Evolutionary conservation across 495 filamentous ascomycete species (phyloP), one percentile per base, ranked within the genome.

Genomic region (Cercophora samala): DNA sequence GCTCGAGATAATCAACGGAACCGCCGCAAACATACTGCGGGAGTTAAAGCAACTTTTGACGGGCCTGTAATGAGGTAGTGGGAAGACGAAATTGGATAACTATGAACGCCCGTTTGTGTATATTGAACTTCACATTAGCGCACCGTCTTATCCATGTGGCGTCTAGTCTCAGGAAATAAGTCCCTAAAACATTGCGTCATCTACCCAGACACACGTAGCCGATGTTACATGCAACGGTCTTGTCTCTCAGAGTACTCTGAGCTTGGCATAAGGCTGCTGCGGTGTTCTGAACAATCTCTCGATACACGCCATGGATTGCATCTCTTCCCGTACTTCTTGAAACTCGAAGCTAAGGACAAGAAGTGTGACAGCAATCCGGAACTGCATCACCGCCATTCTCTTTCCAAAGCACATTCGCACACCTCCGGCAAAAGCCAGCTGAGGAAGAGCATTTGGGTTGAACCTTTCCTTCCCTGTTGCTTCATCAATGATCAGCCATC

Each of bases 401-500:
- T 64, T 64, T 1, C 69, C 68, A 53, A 72, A 71, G 60, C 73
- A 75, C 5, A 71, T 72, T 17, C 73, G 54, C 42, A 37, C 52
- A 19, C 73, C 73, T 13, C 68, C 73, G 1, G 68, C 71, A 64
- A 75, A 75, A 32, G 64, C 64, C 26, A 75, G 52, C 26, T 46
- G 37, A 11, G 74, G 64, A 21, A 76, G 37, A 4, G 70, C 70
- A 62, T 65, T 62, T 4, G 71, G 42, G 59, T 78, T 66, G 37
- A 74, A 78, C 17, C 25, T 60, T 59, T 76, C 71, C 64, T 68
- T 75, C 25, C 66, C 69, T 21, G 63, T 66, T 17, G 59, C 56
- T 29, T 73, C 68, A 56, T 74, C 71, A 15, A 37, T 62, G 19
- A 69, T 68, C 3, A 79, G 66, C 78, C 78, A 79, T 25, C 76